Base-by-base conservation (phyloP, 1,139 yeast genomes). In the Blastobotrys ciferrii region DNA sequence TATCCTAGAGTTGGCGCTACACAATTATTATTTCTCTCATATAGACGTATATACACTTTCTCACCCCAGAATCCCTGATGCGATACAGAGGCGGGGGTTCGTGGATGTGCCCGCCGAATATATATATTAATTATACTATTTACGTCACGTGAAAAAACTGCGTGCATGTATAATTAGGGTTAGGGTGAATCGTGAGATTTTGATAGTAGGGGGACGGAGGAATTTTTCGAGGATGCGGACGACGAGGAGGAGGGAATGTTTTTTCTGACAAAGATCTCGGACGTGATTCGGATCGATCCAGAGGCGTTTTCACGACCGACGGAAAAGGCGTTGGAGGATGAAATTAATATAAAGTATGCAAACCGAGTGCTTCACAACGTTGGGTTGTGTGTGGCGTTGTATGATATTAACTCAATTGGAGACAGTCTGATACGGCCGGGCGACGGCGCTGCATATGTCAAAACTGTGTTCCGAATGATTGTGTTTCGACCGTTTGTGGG, bases 401-500 rank as follows among this genome's bases (percentile, higher is more conserved):
- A 92, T 82, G 98, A 94, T 64, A 66, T 94, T 3, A 70, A 83
- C 50, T 78, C 78, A 28, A 82, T 86, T 39, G 87, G 87, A 48
- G 98, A 92, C 60, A 98, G 98, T 2, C 74, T 87, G 53, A 74
- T 92, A 55, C 84, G 83, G 59, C 96, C 96, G 2, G 98, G 98
- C n/a, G 98, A 92, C 66, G 98, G 98, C 4, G 89, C 92, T 1
- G 77, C 92, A 2, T 91, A 76, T 59, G 82, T 89, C 40, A 86
- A 83, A 54, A 56, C 85, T 14, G 76, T 73, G 49, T 87, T 89
- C 62, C 70, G 97, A 47, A 74, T 86, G 45, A 73, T 91, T 15
- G 84, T 92, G 1, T 92, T 95, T 76, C 84, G 92, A 58, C 98
- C 98, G 1, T 89, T 91, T 66, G 82, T 87, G 1, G 98, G 98